Percentiles rank a stretch among this genome's conserved stretches.
These are phyloP conservation scores for Backusella westeae DNA, from an alignment of 192 early-diverging fungal genomes.

Conservation along the genomic window DNA sequence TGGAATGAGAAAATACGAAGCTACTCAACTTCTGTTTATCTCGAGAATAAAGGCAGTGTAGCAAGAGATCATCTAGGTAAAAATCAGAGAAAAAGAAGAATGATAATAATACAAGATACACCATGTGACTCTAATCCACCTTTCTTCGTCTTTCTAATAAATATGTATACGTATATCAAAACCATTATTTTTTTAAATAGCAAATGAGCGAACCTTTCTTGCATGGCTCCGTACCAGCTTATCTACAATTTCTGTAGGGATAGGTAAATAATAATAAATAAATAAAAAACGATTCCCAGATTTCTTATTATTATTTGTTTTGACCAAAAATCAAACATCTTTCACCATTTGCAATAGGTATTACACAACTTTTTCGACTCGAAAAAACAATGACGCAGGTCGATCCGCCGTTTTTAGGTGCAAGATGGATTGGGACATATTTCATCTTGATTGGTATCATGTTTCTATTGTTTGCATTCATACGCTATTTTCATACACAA, in stretches of 20 bases:
- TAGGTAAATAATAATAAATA: slow-evolving; percentile 41
- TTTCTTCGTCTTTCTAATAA: neutral
- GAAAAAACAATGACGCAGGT: slow-evolving; percentile 11
- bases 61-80: slow-evolving; percentile 77
- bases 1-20: neutral
- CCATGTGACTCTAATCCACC: neutral
- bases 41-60: slow-evolving; percentile 77
- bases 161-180: neutral
- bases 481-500: slow-evolving; percentile 73
- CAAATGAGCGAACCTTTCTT: slow-evolving; percentile 79
- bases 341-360: slow-evolving; percentile 15
- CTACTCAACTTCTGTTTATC: slow-evolving; percentile 28
- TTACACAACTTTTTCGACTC: slow-evolving; percentile 34
- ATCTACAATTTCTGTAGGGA: slow-evolving; percentile 70
- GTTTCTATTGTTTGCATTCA: slow-evolving; percentile 61
- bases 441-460: slow-evolving; percentile 66
- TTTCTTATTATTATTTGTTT: neutral
- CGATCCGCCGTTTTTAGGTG: slow-evolving; percentile 29
- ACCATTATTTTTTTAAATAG: slow-evolving; percentile 23
- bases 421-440: slow-evolving; percentile 44
- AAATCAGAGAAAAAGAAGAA: neutral
- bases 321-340: neutral
- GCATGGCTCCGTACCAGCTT: slow-evolving; percentile 79
- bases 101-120: neutral
- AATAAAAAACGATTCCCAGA: neutral